A percentile compares a stretch with the other conserved stretches of the same genome.
Evolutionary conservation across 208 protist species (phyloP).

Genomic region (Naegleria fowleri): DNA sequence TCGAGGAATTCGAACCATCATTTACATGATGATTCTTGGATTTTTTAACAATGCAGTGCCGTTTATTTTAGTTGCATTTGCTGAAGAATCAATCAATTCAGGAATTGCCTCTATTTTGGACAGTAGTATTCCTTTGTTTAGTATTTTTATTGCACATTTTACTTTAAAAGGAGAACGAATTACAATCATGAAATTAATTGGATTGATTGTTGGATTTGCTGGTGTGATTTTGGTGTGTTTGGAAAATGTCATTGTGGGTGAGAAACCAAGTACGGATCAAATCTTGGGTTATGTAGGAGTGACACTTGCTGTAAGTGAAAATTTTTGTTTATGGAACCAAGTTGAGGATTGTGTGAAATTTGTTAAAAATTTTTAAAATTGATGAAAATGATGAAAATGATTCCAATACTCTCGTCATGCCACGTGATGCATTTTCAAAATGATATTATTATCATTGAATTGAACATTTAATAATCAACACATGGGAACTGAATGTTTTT

Average conservation of each 20-base stretch:
- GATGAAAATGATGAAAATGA: too few relatives aligned
- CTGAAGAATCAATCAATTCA: slow-evolving; percentile 14
- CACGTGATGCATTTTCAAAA: too few relatives aligned
- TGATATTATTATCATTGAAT: too few relatives aligned
- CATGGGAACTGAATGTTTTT: too few relatives aligned
- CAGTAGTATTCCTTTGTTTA: slow-evolving; percentile 27
- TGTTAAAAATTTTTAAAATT: too few relatives aligned
- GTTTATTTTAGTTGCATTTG: slow-evolving; percentile 16
- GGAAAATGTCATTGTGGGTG: neutral
- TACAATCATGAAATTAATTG: slow-evolving; percentile 10
- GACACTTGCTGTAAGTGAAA: neutral
- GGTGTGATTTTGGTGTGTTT: slow-evolving; percentile 27
- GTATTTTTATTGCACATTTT: slow-evolving; percentile 27
- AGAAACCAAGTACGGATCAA: neutral
- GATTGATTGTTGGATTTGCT: slow-evolving; percentile 26
- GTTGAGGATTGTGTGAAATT: too few relatives aligned
- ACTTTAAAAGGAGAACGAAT: slow-evolving; percentile 21
- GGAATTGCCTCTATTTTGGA: slow-evolving; percentile 19
- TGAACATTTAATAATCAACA: too few relatives aligned
- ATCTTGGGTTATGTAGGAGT: slow-evolving; percentile 12
- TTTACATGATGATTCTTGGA: slow-evolving; percentile 2
- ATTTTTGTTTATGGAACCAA: too few relatives aligned
- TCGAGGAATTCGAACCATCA: neutral
- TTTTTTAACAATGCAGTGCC: slow-evolving; percentile 31
- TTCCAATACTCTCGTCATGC: too few relatives aligned